Percentiles rank a stretch among this genome's conserved stretches.
phyloP scores from a whole-genome alignment of 1,284 basidiomycete species.

The Lentinula novae-zelandiae region DNA sequence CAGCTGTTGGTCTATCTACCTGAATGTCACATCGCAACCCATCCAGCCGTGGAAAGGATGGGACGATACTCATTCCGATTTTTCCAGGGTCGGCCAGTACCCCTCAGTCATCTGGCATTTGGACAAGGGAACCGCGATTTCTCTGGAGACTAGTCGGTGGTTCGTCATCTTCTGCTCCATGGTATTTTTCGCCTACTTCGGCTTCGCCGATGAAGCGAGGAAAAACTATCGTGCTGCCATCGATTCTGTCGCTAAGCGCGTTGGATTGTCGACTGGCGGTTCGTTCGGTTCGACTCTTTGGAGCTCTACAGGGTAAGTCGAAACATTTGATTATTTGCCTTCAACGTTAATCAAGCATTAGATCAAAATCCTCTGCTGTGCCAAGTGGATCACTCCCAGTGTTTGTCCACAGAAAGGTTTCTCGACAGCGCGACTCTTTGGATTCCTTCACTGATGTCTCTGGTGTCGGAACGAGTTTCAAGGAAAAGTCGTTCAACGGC shows the following conservation, averaged over 20 bases:
- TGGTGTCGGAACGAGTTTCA: constrained; percentile 23
- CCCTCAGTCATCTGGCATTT: constrained; percentile 32
- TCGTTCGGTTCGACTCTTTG: constrained; percentile 1
- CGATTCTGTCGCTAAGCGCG: constrained; percentile 13
- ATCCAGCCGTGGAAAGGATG: constrained; percentile 42
- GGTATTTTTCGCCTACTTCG: constrained; percentile 46
- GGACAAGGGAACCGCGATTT: constrained; percentile 6
- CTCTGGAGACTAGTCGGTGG: constrained; percentile 40
- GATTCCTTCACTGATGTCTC: constrained; percentile 41
- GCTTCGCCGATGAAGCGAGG: constrained; percentile 40
- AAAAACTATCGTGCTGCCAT: constrained; percentile 26
- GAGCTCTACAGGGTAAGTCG: constrained; percentile 8
- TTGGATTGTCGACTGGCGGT: constrained; percentile 9
- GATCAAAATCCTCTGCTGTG: constrained; percentile 18
- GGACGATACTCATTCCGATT: constrained; percentile 32
- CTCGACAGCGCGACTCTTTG: constrained; percentile 41
- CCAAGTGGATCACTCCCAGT: constrained; percentile 32
- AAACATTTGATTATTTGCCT: not conserved
- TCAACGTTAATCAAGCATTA: constrained; percentile 1
- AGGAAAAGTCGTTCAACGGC: constrained; percentile 26
- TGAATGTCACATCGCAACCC: constrained; percentile 24
- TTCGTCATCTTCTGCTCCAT: constrained; percentile 32
- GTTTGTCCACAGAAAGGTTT: constrained; percentile 35
- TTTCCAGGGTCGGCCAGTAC: constrained; percentile 27
- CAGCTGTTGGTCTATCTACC: constrained; percentile 33